Evolutionary conservation across 2,329 filamentous ascomycete species (phyloP).

Genomic region (Talaromyces verruculosus): DNA sequence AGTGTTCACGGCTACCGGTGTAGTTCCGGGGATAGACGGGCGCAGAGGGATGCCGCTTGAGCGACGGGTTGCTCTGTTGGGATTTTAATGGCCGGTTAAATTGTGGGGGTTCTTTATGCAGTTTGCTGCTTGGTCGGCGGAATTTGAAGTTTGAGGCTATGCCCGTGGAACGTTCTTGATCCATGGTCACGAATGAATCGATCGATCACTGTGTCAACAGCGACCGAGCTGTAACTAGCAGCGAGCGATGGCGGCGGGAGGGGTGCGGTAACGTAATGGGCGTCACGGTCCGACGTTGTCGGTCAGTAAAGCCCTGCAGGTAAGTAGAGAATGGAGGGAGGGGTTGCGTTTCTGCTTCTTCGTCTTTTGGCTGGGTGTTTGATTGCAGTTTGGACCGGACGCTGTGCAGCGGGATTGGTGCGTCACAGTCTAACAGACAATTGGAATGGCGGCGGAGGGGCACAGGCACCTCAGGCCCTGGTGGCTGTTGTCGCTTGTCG

Average conservation of each 20-base stretch:
- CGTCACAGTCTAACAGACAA: background rate
- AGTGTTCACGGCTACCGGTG: constrained; percentile 42
- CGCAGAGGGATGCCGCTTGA: constrained; percentile 50
- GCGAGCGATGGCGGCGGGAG: constrained; percentile 7
- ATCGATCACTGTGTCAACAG: background rate
- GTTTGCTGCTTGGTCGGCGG: constrained; percentile 44
- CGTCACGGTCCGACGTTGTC: constrained; percentile 1
- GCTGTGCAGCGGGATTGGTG: constrained; percentile 10
- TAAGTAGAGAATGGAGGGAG: background rate
- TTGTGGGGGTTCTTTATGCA: constrained; percentile 48
- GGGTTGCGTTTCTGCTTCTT: background rate
- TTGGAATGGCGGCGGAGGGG: constrained; percentile 13
- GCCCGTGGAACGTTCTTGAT: constrained; percentile 21
- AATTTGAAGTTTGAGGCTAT: constrained; percentile 33
- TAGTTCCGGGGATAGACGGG: constrained; percentile 47
- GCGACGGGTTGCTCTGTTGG: constrained; percentile 45
- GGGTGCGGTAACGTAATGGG: background rate
- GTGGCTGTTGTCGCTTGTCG: constrained; percentile 1
- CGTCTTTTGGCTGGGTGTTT: background rate
- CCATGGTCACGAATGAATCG: constrained; percentile 16
- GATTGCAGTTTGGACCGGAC: constrained; percentile 4
- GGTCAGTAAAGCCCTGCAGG: constrained; percentile 2
- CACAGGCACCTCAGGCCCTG: constrained; percentile 3
- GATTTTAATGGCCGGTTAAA: constrained; percentile 42
- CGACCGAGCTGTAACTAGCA: background rate